Percentiles rank a stretch among this genome's conserved stretches.
phyloP scores from a whole-genome alignment of 257 asterid species.

The Solanum sparsipilum region DNA sequence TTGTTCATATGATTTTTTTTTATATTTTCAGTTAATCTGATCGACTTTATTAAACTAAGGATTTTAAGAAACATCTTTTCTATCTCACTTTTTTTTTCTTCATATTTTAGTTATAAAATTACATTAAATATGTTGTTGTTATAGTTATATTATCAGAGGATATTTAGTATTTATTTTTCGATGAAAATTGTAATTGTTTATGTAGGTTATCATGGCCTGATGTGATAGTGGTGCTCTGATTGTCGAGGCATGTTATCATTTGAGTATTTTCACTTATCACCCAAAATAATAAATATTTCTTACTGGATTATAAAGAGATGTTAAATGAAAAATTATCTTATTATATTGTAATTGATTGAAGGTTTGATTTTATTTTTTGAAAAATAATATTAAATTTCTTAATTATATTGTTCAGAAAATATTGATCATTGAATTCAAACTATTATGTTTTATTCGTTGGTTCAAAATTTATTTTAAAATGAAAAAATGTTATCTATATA shows the following conservation, averaged over 20 bases:
- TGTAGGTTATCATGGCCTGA: no score
- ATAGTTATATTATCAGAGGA: no score
- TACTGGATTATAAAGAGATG: neutral
- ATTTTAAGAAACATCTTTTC: no score
- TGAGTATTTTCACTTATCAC: neutral
- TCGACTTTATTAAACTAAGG: neutral
- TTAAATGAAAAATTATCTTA: no score
- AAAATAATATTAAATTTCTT: no score
- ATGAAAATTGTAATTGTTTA: no score
- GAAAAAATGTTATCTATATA: neutral
- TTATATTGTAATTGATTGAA: neutral
- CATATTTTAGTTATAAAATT: no score
- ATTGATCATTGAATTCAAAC: neutral
- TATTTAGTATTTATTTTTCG: no score
- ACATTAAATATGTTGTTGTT: no score
- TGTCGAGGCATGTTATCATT: neutral
- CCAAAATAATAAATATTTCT: neutral
- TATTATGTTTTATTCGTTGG: neutral
- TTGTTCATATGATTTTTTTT: neutral
- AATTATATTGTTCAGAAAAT: no score
- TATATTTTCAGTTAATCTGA: no score
- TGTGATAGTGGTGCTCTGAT: neutral
- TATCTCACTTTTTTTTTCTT: neutral
- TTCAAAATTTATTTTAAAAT: no score
- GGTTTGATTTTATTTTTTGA: neutral